These are phyloP conservation scores for Ogataea hybrid DNA, from an alignment of 1,139 yeast species.

Conservation along the genomic window DNA sequence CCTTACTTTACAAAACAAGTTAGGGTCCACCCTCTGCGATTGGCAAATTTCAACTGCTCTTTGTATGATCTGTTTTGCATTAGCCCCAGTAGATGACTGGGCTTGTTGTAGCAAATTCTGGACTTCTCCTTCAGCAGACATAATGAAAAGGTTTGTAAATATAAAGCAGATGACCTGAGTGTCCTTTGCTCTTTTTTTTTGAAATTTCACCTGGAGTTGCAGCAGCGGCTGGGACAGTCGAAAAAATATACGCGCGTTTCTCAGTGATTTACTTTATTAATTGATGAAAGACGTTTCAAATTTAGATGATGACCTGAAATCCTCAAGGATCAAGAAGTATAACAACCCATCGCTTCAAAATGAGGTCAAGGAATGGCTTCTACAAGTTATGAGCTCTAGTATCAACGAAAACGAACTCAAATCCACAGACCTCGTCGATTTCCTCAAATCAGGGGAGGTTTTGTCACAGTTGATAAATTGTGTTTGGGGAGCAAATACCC, in stretches of 20 bases:
- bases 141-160: neutral
- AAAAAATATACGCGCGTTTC: conserved; percentile 36
- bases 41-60: conserved; percentile 23
- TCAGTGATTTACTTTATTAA: too few species aligned
- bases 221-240: neutral
- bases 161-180: neutral
- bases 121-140: conserved; percentile 25
- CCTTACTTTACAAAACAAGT: conserved; percentile 25
- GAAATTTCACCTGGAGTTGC: conserved; percentile 7
- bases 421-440: conserved; percentile 43
- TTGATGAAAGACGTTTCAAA: conserved; percentile 42
- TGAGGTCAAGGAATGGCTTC: conserved; percentile 49
- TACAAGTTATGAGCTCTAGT: conserved; percentile 31
- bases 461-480: conserved; percentile 50
- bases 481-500: conserved; percentile 36
- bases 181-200: neutral
- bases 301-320: conserved; percentile 54
- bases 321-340: conserved; percentile 49
- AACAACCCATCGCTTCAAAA: conserved; percentile 35
- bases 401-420: conserved; percentile 19
- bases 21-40: conserved; percentile 24
- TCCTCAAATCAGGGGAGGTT: conserved; percentile 63
- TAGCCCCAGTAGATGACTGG: conserved; percentile 9
- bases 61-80: conserved; percentile 18
- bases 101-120: conserved; percentile 21